Conservation (phyloP, 2,329 filamentous ascomycete species). For the Colletotrichum magnum region DNA sequence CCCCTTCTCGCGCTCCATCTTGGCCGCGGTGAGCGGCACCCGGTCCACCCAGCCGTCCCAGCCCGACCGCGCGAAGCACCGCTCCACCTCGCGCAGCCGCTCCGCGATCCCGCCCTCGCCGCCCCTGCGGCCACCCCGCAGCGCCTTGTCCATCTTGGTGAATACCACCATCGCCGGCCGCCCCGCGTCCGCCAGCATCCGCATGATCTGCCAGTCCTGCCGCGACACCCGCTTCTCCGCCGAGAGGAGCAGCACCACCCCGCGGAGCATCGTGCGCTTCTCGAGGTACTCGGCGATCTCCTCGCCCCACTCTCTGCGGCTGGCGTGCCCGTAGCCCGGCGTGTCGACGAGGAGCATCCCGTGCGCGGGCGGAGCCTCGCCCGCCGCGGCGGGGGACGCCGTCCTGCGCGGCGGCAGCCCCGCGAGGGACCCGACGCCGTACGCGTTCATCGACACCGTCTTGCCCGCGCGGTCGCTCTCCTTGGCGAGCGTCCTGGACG, state of each 20-base stretch:
- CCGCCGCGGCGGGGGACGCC: conserved; percentile 33
- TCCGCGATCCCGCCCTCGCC: conserved; percentile 43
- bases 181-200: conserved; percentile 60
- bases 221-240: conserved; percentile 65
- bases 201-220: conserved; percentile 63
- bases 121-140: conserved; percentile 42
- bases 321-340: conserved; percentile 65
- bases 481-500: conserved; percentile 56
- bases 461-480: conserved; percentile 66
- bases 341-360: conserved; percentile 66
- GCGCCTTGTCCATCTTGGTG: conserved; percentile 70
- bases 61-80: conserved; percentile 20
- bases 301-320: conserved; percentile 64
- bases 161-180: conserved; percentile 65
- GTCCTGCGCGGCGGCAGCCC: conserved; percentile 45
- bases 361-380: conserved; percentile 59
- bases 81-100: conserved; percentile 34
- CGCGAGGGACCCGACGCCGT: conserved; percentile 63
- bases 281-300: conserved; percentile 67
- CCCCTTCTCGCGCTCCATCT: conserved; percentile 50
- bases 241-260: conserved; percentile 68
- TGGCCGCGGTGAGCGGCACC: conserved; percentile 55
- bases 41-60: conserved; percentile 47
- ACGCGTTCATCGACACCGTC: conserved; percentile 70
- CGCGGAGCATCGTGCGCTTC: conserved; percentile 61